A percentile compares a stretch with the other conserved stretches of the same genome.
Conservation (phyloP, 371 early-diverging fungal species). For the Mucor velutinosus region DNA sequence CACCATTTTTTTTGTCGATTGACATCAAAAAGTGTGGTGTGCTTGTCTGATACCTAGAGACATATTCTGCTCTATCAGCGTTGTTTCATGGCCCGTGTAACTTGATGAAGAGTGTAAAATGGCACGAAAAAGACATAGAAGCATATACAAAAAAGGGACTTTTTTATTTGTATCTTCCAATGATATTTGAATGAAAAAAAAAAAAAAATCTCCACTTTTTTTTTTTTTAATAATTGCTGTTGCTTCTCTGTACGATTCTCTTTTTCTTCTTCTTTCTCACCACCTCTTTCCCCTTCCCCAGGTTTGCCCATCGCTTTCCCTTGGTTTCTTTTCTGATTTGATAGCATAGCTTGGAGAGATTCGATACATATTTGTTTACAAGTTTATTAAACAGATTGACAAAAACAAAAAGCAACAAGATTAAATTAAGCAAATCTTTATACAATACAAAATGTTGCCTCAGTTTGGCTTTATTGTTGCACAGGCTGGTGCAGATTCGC, state of each 20-base stretch:
- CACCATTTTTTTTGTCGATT: not conserved
- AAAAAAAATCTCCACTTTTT: conserved; percentile 11
- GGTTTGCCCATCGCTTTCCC: not conserved
- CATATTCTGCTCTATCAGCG: not conserved
- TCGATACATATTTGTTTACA: not conserved
- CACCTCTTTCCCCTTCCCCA: not conserved
- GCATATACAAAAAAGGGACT: conserved; percentile 4
- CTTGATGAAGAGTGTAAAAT: not conserved
- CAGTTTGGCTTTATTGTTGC: conserved; percentile 55
- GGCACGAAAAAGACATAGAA: not conserved
- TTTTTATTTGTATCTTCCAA: conserved; percentile 7
- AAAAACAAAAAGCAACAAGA: not conserved
- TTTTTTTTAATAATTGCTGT: not conserved
- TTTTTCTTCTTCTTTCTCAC: conserved; percentile 11
- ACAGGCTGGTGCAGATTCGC: conserved; percentile 52
- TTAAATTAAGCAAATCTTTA: conserved; percentile 2
- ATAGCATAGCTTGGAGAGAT: not conserved
- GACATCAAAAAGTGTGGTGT: not conserved
- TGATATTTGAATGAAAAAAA: conserved; percentile 8
- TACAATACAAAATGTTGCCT: conserved; percentile 62
- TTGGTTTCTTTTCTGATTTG: not conserved
- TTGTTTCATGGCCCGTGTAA: not conserved
- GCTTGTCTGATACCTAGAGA: not conserved
- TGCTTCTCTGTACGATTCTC: not conserved
- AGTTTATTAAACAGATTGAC: not conserved